Conservation (phyloP, 2,329 filamentous ascomycete genomes). For the Anisogramma anomala region DNA sequence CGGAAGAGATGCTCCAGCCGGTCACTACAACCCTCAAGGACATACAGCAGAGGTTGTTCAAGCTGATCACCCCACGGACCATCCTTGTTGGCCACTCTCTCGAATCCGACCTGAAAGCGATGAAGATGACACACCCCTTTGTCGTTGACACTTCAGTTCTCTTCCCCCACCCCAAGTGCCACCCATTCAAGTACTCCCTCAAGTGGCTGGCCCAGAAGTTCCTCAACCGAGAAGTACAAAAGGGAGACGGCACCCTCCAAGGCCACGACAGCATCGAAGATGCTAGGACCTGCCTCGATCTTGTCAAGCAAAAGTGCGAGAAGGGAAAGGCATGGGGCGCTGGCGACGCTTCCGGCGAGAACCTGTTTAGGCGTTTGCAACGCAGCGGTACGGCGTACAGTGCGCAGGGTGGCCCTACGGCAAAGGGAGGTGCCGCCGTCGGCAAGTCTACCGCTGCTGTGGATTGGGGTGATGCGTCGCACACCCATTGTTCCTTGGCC, state of each 20-base stretch:
- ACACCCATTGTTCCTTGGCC: slow-evolving; percentile 44
- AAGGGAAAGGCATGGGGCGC: slow-evolving; percentile 80
- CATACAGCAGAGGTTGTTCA: slow-evolving; percentile 66
- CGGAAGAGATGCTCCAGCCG: slow-evolving; percentile 65
- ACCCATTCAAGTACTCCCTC: slow-evolving; percentile 78
- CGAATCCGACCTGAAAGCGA: slow-evolving; percentile 70
- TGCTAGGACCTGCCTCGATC: slow-evolving; percentile 77
- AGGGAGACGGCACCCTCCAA: slow-evolving; percentile 47
- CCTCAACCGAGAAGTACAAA: slow-evolving; percentile 78
- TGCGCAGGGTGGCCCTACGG: slow-evolving; percentile 45
- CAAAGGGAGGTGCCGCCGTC: slow-evolving; percentile 41
- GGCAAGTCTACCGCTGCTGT: slow-evolving; percentile 63
- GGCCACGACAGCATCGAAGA: slow-evolving; percentile 94
- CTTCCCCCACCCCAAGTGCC: slow-evolving; percentile 81
- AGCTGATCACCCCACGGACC: slow-evolving; percentile 58
- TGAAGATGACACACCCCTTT: slow-evolving; percentile 82
- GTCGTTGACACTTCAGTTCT: slow-evolving; percentile 85
- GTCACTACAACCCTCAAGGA: slow-evolving; percentile 76
- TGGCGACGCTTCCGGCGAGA: slow-evolving; percentile 67
- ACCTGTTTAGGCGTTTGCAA: slow-evolving; percentile 73
- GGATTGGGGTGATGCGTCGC: slow-evolving; percentile 75
- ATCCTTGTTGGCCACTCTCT: slow-evolving; percentile 73
- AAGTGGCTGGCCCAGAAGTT: slow-evolving; percentile 86
- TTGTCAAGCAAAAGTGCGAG: slow-evolving; percentile 92
- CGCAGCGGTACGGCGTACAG: slow-evolving; percentile 52